Evolutionary conservation across 225 moss, liverwort and hornwort species (phyloP).

Genomic region (Anthoceros angustus): DNA sequence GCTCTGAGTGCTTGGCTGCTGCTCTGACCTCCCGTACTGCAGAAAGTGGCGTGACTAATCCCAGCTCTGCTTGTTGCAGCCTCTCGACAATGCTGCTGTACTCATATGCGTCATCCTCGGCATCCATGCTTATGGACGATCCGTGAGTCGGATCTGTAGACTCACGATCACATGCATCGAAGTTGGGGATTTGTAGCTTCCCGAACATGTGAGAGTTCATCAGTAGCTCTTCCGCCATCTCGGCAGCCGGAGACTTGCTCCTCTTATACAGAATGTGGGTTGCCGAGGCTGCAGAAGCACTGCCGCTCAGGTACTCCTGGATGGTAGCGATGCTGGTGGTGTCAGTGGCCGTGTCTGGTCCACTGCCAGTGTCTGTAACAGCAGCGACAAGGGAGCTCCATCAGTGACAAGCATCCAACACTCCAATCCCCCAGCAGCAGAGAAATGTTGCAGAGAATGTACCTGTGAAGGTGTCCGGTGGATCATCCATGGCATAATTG

Average conservation of each 20-base stretch:
- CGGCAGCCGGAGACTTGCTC: slow-evolving; percentile 1
- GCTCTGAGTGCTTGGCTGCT: slow-evolving; percentile 24
- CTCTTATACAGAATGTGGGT: background rate
- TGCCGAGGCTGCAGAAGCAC: background rate
- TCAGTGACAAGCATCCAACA: background rate
- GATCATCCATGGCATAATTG: background rate
- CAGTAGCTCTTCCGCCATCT: background rate
- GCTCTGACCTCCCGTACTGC: slow-evolving; percentile 29
- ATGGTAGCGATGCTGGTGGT: slow-evolving; percentile 2
- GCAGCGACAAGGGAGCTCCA: background rate
- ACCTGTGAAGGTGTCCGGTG: background rate
- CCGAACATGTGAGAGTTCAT: background rate
- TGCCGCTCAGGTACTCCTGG: background rate
- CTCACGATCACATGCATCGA: background rate
- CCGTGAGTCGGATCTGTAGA: background rate
- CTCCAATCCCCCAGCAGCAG: background rate
- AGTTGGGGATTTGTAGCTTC: background rate
- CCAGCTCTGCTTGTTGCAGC: slow-evolving; percentile 18
- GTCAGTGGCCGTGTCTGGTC: background rate
- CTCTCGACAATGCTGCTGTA: slow-evolving; percentile 30
- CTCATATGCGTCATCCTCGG: slow-evolving; percentile 9
- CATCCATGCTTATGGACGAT: background rate
- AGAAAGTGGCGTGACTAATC: slow-evolving; percentile 18
- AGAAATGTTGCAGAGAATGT: background rate
- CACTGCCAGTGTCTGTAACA: background rate